A percentile compares a stretch with the other conserved stretches of the same genome.
These are phyloP conservation scores for Colletotrichum liaoningense DNA, from an alignment of 2,329 filamentous ascomycete genomes.

Conservation along the genomic window DNA sequence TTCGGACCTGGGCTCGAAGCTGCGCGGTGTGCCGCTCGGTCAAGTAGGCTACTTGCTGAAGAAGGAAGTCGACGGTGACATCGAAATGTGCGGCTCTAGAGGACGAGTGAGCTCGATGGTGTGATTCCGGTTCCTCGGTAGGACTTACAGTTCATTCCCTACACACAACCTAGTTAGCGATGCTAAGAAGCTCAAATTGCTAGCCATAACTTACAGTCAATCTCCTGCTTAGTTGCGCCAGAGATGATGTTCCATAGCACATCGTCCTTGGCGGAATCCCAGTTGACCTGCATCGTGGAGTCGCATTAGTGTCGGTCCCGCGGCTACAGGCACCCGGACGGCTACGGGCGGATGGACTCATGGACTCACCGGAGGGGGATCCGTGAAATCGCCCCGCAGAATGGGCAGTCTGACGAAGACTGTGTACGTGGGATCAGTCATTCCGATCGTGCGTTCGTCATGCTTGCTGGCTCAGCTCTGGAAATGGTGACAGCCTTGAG, in stretches of 20 bases:
- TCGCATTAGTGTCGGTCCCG: conserved; percentile 38
- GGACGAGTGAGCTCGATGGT: conserved; percentile 29
- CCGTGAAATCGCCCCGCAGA: conserved; percentile 85
- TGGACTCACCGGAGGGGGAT: conserved; percentile 81
- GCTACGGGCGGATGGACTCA: conserved; percentile 46
- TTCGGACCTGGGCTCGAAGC: conserved; percentile 89
- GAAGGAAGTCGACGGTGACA: conserved; percentile 87
- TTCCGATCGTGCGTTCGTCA: conserved; percentile 38
- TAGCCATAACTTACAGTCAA: conserved; percentile 77
- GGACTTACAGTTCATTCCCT: conserved; percentile 82
- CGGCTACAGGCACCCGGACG: conserved; percentile 19
- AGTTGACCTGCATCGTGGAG: conserved; percentile 73
- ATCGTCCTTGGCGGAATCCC: conserved; percentile 89
- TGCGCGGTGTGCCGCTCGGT: conserved; percentile 92
- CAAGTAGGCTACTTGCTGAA: conserved; percentile 93
- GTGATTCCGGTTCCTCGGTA: background rate
- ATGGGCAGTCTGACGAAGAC: conserved; percentile 93
- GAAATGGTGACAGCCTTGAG: conserved; percentile 21
- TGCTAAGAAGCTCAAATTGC: background rate
- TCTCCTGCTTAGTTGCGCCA: conserved; percentile 81
- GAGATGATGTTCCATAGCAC: conserved; percentile 92
- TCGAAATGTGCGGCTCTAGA: conserved; percentile 79
- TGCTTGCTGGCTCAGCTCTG: conserved; percentile 25
- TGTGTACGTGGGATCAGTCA: conserved; percentile 72
- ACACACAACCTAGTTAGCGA: background rate